Conservation (phyloP, 192 early-diverging fungal species). For the Podila minutissima region DNA sequence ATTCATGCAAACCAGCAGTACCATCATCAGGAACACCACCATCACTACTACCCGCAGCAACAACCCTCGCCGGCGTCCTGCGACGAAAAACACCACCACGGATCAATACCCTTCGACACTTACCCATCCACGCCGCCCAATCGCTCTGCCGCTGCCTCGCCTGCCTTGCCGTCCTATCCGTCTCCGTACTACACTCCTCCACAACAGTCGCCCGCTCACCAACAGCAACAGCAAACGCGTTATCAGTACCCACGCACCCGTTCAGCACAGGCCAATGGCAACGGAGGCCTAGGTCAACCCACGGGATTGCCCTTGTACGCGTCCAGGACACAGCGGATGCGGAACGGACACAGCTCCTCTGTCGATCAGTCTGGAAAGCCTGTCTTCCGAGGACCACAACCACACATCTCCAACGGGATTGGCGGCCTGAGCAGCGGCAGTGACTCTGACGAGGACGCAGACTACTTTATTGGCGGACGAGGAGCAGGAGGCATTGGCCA, state of each 20-base stretch:
- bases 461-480: conserved; percentile 16
- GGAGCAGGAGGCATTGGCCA: conserved; percentile 18
- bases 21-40: conserved; percentile 7
- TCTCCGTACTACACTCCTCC: conserved; percentile 35
- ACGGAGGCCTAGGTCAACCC: conserved; percentile 2
- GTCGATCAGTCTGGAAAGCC: conserved; percentile 37
- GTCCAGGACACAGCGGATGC: conserved; percentile 40
- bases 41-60: too few relatives aligned
- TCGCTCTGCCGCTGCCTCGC: conserved; percentile 25
- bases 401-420: conserved; percentile 26
- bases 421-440: conserved; percentile 37
- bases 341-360: conserved; percentile 39
- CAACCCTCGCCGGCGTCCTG: too few relatives aligned
- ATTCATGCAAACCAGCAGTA: conserved; percentile 18
- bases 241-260: conserved; percentile 45
- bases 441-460: conserved; percentile 13
- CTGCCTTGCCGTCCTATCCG: conserved; percentile 3
- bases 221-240: conserved; percentile 19
- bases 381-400: conserved; percentile 21
- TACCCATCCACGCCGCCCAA: conserved; percentile 11
- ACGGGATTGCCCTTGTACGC: conserved; percentile 33
- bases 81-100: background rate
- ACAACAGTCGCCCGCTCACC: conserved; percentile 2
- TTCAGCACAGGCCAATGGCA: conserved; percentile 7
- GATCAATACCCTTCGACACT: background rate